Evolutionary conservation across 2,329 filamentous ascomycete genomes (phyloP), one percentile per base, ranked within the genome.

Genomic region (Penicillium sclerotigenum): DNA sequence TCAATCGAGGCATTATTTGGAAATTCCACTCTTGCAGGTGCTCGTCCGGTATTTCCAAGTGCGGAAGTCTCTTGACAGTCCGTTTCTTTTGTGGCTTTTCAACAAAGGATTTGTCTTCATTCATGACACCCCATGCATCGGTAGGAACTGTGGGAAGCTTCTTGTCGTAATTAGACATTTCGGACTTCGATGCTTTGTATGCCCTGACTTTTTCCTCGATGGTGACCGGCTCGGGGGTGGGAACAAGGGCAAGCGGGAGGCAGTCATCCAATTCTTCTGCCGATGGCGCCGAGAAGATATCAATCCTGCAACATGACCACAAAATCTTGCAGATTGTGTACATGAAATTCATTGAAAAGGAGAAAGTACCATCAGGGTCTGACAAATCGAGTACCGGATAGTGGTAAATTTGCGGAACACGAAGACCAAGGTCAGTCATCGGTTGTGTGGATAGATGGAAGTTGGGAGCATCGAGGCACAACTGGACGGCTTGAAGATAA

Each of bases 401-500:
- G 46, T 73, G 69, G 55, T 71, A 76, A 8, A 70, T 72, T 52
- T 76, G 69, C 42, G 73, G 73, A 13, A 77, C 66, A 45, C 75
- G 68, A n/a, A 77, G 61, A 29, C 68, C 64, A 4, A 77, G 63
- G 47, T 77, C 75, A 16, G 69, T 69, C 66, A 76, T 75, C 6
- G 74, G 74, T 46, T 76, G 71, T 4, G 74, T 74, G 1, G 73
- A 75, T 20, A 74, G 65, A 56, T 73, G 69, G 54, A 75, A 76
- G 60, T 86, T 83, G 3, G 82, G 82, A 10, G 83, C 80, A 65
- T 80, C 79, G 42, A 87, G 77, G 65, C 84, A 87, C 43, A 83
- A 78, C 61, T 85, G 81, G 11, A 87, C 84, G 4, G 81, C 80
- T 59, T 83, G 80, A 75, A 86, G 82, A 65, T 86, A 87, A 3